Evolutionary conservation across 1,284 basidiomycete genomes (phyloP), one percentile per base, ranked within the genome.

Genomic region (Coniferiporia sulphurascens): DNA sequence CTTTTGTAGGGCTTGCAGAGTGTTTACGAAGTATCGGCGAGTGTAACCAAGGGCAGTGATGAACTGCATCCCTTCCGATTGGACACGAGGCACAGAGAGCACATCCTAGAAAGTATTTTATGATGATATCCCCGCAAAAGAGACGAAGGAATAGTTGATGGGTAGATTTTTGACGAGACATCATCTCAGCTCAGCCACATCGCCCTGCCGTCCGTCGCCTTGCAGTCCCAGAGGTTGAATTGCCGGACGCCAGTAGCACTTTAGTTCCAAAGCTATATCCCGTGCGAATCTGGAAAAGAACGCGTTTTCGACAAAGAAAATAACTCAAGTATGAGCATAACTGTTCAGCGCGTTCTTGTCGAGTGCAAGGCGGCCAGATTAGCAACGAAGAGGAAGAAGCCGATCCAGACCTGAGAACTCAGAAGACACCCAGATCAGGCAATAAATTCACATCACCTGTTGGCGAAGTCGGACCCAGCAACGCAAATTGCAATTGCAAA

Each of bases 1-100:
- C 57, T 53, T 58, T 53, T 27, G 56, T 58, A 35, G 19, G 32
- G 32, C 45, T 1, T 27, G 10, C 50, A 45, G 41, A 58, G 27
- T 38, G 51, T 49, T 48, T 49, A 49, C 9, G 32, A 32, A 41
- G 27, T 27, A 48, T 53, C 44, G 43, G 34, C 41, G 36, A 51
- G 38, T 27, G 57, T 58, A 58, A 45, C 57, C 51, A 58, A 45
- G 57, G 35, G 19, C 36, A 38, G 12, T 52, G 57, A 58, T 58
- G 51, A 17, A 15, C 27, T 15, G 27, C 10, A n/a, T 19, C 34
- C 12, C 8, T 17, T 44, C 46, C 45, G 17, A 56, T 56, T 56
- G 21, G 54, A 7, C 6, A 17, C 8, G 12, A 21, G n/a, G 38
- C 19, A 36, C 38, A 27, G 54, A 56, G 34, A 27, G 35, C 27